phyloP scores from a whole-genome alignment of 2,329 filamentous ascomycete species.

The Neoascochyta sp. region DNA sequence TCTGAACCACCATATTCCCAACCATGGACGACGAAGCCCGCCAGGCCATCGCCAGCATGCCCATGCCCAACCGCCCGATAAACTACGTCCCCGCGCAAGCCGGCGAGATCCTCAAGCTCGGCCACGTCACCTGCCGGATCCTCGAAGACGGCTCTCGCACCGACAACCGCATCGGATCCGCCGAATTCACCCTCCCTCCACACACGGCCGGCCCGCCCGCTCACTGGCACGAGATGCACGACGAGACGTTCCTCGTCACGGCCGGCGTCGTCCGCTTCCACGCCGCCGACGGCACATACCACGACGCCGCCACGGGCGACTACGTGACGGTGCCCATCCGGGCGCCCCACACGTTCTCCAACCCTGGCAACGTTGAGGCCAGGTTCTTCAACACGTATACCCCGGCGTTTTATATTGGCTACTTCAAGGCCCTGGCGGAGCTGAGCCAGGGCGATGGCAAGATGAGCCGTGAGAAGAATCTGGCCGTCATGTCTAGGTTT shows the following conservation, averaged over 20 bases:
- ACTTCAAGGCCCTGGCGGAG: slow-evolving; percentile 52
- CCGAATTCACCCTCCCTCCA: slow-evolving; percentile 50
- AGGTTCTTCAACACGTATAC: slow-evolving; percentile 57
- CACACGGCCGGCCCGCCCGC: slow-evolving; percentile 47
- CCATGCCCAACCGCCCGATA: slow-evolving; percentile 44
- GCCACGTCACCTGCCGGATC: slow-evolving; percentile 49
- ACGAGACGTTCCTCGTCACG: slow-evolving; percentile 57
- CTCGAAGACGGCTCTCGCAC: slow-evolving; percentile 52
- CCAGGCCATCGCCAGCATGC: slow-evolving; percentile 31
- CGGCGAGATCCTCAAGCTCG: slow-evolving; percentile 50
- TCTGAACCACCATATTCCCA: background rate
- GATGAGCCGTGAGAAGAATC: slow-evolving; percentile 49
- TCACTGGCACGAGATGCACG: slow-evolving; percentile 55
- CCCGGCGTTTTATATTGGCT: slow-evolving; percentile 56
- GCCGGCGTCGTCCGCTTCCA: slow-evolving; percentile 53
- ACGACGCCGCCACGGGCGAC: slow-evolving; percentile 52
- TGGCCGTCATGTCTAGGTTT: slow-evolving; percentile 50
- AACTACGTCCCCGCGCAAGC: slow-evolving; percentile 48
- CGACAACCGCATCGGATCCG: slow-evolving; percentile 49
- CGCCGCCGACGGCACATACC: slow-evolving; percentile 41
- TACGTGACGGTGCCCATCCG: slow-evolving; percentile 55
- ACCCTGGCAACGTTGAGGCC: slow-evolving; percentile 53
- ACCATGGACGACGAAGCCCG: slow-evolving; percentile 37
- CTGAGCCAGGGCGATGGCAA: slow-evolving; percentile 45
- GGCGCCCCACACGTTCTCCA: slow-evolving; percentile 55